phyloP scores from a whole-genome alignment of 768 basidiomycete genomes.

The Pisolithus sp. region DNA sequence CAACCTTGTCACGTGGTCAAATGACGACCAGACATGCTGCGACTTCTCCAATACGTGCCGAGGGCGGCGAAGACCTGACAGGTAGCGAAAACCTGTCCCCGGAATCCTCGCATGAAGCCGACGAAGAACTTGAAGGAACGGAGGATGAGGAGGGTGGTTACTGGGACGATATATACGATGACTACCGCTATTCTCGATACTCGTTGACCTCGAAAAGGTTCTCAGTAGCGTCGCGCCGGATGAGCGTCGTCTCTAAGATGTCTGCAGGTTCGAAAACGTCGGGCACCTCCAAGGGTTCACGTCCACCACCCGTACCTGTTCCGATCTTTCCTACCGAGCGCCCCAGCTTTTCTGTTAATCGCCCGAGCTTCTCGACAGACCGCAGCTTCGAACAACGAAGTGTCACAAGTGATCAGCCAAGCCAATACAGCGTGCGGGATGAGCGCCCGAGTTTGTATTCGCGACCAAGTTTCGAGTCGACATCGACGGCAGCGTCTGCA shows the following conservation, averaged over 20 bases:
- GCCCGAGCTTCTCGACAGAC: slow-evolving; percentile 4
- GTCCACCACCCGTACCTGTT: slow-evolving; percentile 20
- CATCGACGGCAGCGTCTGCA: slow-evolving; percentile 6
- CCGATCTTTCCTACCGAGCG: slow-evolving; percentile 17
- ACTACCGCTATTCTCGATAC: slow-evolving; percentile 66
- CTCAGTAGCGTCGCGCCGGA: slow-evolving; percentile 23
- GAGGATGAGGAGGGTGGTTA: slow-evolving; percentile 32
- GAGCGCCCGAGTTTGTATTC: slow-evolving; percentile 3
- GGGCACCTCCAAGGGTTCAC: slow-evolving; percentile 10
- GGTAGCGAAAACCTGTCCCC: slow-evolving; percentile 3
- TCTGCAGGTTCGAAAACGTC: slow-evolving; percentile 16
- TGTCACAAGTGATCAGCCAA: slow-evolving; percentile 16
- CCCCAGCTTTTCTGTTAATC: slow-evolving; percentile 10
- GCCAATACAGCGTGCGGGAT: background rate
- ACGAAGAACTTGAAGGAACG: slow-evolving; percentile 13
- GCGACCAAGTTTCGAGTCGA: slow-evolving; percentile 23
- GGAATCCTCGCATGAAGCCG: slow-evolving; percentile 6
- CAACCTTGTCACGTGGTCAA: background rate
- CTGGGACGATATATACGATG: slow-evolving; percentile 80
- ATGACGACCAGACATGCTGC: background rate
- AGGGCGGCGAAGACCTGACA: background rate
- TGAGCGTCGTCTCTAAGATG: slow-evolving; percentile 6
- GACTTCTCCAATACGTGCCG: background rate
- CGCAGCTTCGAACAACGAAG: slow-evolving; percentile 8
- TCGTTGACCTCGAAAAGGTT: slow-evolving; percentile 39